Conservation (phyloP, 805 yeast species). For the Ogataea kodamae region DNA sequence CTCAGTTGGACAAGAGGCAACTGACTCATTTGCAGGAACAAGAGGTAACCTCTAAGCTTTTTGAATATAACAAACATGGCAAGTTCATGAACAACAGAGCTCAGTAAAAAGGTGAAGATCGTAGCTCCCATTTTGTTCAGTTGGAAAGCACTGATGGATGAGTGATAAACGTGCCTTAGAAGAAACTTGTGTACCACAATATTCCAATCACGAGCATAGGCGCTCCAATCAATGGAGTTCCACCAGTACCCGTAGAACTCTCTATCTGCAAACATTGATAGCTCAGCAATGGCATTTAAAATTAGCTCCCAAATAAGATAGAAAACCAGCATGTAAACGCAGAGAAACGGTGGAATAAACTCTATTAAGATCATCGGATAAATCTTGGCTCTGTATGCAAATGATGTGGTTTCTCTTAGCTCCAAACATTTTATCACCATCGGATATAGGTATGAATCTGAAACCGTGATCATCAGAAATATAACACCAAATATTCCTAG, state of each 20-base stretch:
- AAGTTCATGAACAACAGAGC: constrained; percentile 83
- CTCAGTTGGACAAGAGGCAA: constrained; percentile 71
- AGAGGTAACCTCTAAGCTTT: constrained; percentile 73
- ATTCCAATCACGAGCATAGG: constrained; percentile 93
- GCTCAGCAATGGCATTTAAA: constrained; percentile 83
- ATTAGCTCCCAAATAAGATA: constrained; percentile 96
- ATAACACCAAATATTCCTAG: constrained; percentile 87
- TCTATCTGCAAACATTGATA: constrained; percentile 83
- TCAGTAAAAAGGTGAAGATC: constrained; percentile 69
- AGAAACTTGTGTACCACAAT: constrained; percentile 87
- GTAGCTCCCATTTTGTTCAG: constrained; percentile 69
- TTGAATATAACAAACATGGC: constrained; percentile 89
- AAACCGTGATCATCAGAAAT: constrained; percentile 71
- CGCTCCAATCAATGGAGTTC: constrained; percentile 92
- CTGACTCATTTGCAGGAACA: constrained; percentile 82
- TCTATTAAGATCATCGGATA: constrained; percentile 66
- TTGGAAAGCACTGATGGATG: constrained; percentile 73
- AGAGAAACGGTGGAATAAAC: constrained; percentile 73
- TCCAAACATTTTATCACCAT: constrained; percentile 56
- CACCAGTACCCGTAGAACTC: constrained; percentile 97
- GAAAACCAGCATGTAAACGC: constrained; percentile 73
- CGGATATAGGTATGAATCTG: constrained; percentile 76
- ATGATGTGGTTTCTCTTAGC: constrained; percentile 46
- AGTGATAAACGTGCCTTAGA: constrained; percentile 90
- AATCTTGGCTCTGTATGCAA: constrained; percentile 38